Conservation (phyloP, 495 filamentous ascomycete genomes). For the Penicillium robsamsonii region DNA sequence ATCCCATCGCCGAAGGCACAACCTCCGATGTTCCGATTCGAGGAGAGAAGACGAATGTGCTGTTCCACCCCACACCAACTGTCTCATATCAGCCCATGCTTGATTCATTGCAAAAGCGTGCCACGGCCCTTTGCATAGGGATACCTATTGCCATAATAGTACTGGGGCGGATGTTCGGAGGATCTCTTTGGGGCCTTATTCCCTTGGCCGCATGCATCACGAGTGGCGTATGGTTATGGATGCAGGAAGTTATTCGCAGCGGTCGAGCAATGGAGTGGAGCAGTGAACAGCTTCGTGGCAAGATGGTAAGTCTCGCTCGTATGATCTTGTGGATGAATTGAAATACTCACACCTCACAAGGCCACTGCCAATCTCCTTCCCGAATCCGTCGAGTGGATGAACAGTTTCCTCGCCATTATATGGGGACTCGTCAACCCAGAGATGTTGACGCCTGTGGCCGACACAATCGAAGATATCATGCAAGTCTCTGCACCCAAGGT, state of each 20-base stretch:
- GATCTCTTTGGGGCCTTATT: constrained; percentile 70
- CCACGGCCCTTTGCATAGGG: constrained; percentile 61
- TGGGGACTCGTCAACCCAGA: constrained; percentile 93
- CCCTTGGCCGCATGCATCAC: constrained; percentile 65
- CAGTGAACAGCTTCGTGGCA: constrained; percentile 77
- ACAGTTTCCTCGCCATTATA: constrained; percentile 72
- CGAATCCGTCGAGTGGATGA: constrained; percentile 95
- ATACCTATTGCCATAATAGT: constrained; percentile 72
- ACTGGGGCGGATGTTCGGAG: constrained; percentile 76
- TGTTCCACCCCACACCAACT: constrained; percentile 91
- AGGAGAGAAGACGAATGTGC: constrained; percentile 91
- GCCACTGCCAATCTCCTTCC: constrained; percentile 83
- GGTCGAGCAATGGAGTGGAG: constrained; percentile 86
- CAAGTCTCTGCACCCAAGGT: constrained; percentile 86
- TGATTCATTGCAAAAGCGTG: constrained; percentile 67
- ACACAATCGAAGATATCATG: constrained; percentile 89
- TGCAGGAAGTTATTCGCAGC: constrained; percentile 77
- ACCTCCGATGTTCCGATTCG: constrained; percentile 94
- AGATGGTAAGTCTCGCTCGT: constrained; percentile 56
- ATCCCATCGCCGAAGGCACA: constrained; percentile 71
- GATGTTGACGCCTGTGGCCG: constrained; percentile 75
- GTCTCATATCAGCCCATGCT: constrained; percentile 86
- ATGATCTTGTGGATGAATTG: neutral
- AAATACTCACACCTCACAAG: constrained; percentile 34
- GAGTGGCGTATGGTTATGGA: constrained; percentile 81